These are phyloP conservation scores for Podospora conica DNA, from an alignment of 495 filamentous ascomycete species.

Conservation along the genomic window DNA sequence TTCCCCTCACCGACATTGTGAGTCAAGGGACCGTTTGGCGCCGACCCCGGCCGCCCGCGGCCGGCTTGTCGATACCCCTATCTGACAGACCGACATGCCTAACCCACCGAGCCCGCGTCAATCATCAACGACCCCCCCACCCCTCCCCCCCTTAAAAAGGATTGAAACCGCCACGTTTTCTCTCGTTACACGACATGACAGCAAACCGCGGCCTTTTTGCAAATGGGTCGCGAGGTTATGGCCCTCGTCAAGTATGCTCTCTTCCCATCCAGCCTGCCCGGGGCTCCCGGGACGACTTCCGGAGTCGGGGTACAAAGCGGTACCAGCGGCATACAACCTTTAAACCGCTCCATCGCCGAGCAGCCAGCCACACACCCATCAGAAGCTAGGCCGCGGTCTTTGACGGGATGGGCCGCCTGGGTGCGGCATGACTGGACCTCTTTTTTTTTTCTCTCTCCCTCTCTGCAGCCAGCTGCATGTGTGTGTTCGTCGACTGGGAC, in stretches of 20 bases:
- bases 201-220: not conserved
- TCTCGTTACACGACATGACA: not conserved
- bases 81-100: not conserved
- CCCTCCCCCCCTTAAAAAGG: not conserved
- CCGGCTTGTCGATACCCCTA: not conserved
- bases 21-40: constrained; percentile 6
- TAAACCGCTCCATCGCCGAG: too few relatives aligned
- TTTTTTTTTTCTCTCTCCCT: not conserved
- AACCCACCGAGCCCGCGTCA: not conserved
- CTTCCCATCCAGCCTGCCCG: not conserved
- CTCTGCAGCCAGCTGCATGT: constrained; percentile 17
- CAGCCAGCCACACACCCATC: constrained; percentile 2
- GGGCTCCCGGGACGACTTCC: not conserved
- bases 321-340: not conserved
- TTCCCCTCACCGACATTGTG: constrained; percentile 12
- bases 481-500: constrained; percentile 4
- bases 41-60: not conserved
- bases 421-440: constrained; percentile 14
- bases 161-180: not conserved
- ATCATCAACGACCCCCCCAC: too few relatives aligned
- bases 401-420: constrained; percentile 17
- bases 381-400: constrained; percentile 6
- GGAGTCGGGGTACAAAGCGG: not conserved
- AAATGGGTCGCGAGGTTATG: not conserved
- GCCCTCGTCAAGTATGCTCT: not conserved